phyloP scores from a whole-genome alignment of 164 flowering plant genomes.

The Brasenia schreberi region DNA sequence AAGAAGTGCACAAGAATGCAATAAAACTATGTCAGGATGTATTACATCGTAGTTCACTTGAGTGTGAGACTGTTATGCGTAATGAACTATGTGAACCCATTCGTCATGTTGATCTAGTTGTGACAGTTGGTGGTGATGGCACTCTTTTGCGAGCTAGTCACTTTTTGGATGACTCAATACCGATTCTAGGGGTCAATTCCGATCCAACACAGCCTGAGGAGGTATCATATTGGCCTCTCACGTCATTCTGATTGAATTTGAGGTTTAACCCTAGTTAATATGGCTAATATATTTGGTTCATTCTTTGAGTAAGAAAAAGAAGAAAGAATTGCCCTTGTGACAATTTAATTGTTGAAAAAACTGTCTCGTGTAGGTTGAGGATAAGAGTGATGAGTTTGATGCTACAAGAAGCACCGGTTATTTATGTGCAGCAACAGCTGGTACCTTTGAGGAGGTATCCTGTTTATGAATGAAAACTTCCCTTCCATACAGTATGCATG shows the following conservation, averaged over 20 bases:
- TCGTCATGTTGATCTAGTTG: slow-evolving; percentile 62
- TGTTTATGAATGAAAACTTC: neutral
- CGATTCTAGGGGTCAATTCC: slow-evolving; percentile 87
- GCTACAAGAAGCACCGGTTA: slow-evolving; percentile 93
- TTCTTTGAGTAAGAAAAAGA: neutral
- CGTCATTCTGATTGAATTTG: neutral
- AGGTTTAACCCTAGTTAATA: too few species aligned
- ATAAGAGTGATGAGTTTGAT: slow-evolving; percentile 54
- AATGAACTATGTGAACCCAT: slow-evolving; percentile 39
- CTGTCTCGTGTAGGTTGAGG: slow-evolving; percentile 39
- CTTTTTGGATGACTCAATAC: slow-evolving; percentile 70
- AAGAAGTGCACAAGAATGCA: slow-evolving; percentile 60
- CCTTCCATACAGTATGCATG: neutral
- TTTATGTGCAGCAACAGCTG: slow-evolving; percentile 74
- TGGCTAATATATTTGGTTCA: neutral
- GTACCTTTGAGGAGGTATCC: slow-evolving; percentile 66
- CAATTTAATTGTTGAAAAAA: neutral
- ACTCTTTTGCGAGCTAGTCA: slow-evolving; percentile 90
- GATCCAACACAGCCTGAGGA: slow-evolving; percentile 79
- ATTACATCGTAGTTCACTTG: slow-evolving; percentile 40
- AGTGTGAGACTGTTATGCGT: slow-evolving; percentile 53
- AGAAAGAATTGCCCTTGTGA: neutral
- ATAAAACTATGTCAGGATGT: slow-evolving; percentile 58
- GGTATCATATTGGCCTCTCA: slow-evolving; percentile 23
- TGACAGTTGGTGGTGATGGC: slow-evolving; percentile 94